These are phyloP conservation scores for Jimgerdemannia flammicorona DNA, from an alignment of 192 early-diverging fungal species.

Conservation along the genomic window DNA sequence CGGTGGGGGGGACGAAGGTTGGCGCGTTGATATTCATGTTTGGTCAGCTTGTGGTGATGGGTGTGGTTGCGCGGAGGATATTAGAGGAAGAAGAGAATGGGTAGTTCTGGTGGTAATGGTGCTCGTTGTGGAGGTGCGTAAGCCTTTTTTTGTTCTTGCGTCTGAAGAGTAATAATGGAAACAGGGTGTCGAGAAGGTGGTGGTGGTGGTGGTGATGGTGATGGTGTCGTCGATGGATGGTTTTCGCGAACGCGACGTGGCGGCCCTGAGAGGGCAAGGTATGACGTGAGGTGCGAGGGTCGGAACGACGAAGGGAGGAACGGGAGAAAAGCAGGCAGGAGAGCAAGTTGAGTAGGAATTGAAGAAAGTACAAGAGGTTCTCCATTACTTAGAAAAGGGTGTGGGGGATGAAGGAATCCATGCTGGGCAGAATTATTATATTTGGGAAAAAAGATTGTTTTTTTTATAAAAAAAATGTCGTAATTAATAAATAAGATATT, in stretches of 20 bases:
- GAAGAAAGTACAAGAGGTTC: not conserved
- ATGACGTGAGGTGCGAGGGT: not conserved
- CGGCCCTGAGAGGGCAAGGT: not conserved
- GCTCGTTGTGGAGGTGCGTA: not conserved
- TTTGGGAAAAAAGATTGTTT: not conserved
- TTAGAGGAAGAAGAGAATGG: conserved; percentile 13
- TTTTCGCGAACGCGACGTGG: not conserved
- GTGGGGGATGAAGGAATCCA: not conserved
- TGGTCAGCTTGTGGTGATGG: not conserved
- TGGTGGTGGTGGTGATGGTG: not conserved
- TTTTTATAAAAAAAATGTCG: not conserved
- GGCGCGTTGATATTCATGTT: conserved; percentile 32
- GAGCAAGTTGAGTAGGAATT: not conserved
- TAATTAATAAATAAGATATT: not conserved
- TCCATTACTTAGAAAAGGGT: not conserved
- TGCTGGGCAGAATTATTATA: not conserved
- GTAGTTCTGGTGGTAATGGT: conserved; percentile 17
- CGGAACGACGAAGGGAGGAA: not conserved
- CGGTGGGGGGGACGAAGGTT: conserved; percentile 20
- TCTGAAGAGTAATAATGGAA: not conserved
- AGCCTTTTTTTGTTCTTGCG: not conserved
- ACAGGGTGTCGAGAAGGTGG: not conserved
- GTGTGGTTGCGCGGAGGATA: not conserved
- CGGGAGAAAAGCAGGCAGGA: not conserved
- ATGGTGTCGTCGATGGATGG: not conserved